phyloP scores from a whole-genome alignment of 768 basidiomycete species.

The Mycena pura region DNA sequence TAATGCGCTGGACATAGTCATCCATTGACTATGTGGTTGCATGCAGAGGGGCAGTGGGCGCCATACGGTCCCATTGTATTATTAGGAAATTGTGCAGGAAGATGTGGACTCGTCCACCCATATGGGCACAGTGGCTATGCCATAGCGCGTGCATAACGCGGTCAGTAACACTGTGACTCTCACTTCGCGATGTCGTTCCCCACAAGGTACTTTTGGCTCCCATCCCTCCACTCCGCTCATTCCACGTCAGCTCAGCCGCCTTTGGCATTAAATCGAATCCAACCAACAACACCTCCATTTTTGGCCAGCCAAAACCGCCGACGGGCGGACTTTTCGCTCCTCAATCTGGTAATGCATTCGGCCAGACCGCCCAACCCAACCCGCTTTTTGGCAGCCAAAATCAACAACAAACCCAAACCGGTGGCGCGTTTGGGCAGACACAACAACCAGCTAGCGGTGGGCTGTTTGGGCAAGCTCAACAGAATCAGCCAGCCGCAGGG shows the following conservation, averaged over 20 bases:
- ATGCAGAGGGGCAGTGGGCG: neutral
- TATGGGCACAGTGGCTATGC: too few relatives aligned
- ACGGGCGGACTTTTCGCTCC: constrained; percentile 46
- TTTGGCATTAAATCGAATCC: constrained; percentile 49
- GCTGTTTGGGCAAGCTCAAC: constrained; percentile 37
- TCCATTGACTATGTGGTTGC: constrained; percentile 14
- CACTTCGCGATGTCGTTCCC: constrained; percentile 22
- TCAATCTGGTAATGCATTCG: constrained; percentile 33
- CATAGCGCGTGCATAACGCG: too few relatives aligned
- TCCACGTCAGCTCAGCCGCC: constrained; percentile 32
- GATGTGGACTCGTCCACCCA: too few relatives aligned
- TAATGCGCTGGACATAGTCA: constrained; percentile 25
- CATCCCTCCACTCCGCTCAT: neutral
- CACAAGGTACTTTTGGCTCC: constrained; percentile 6
- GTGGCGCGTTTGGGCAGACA: constrained; percentile 25
- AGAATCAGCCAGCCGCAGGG: constrained; percentile 36
- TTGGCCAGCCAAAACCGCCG: constrained; percentile 41
- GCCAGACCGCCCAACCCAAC: constrained; percentile 12
- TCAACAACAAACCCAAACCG: constrained; percentile 21
- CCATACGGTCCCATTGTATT: constrained; percentile 11
- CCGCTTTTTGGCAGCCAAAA: constrained; percentile 31
- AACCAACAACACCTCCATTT: constrained; percentile 31
- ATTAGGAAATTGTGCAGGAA: neutral
- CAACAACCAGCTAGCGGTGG: constrained; percentile 22
- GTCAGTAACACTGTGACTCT: too few relatives aligned